Evolutionary conservation across 371 early-diverging fungal species (phyloP).

Genomic region (Mortierella sp.): DNA sequence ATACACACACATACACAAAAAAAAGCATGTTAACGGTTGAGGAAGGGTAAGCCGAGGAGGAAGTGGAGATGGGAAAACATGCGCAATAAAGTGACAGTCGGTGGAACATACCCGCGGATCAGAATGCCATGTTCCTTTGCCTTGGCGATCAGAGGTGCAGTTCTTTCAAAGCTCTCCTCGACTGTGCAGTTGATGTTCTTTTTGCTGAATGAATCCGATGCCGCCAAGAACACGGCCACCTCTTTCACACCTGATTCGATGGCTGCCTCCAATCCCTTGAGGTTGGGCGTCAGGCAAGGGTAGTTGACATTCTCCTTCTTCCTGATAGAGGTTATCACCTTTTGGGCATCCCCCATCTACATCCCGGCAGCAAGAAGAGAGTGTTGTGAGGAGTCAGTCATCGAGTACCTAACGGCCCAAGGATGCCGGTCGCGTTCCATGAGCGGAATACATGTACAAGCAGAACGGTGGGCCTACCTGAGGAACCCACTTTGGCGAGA

Average conservation of each 20-base stretch:
- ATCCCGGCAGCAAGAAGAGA: background rate
- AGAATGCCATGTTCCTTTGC: constrained; percentile 78
- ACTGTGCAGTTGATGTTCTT: constrained; percentile 96
- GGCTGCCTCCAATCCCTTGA: constrained; percentile 87
- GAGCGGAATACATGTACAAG: too few relatives aligned
- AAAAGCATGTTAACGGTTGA: background rate
- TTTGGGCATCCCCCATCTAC: constrained; percentile 86
- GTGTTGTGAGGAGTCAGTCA: too few relatives aligned
- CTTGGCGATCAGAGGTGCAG: constrained; percentile 72
- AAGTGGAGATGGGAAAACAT: too few relatives aligned
- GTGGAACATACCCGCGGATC: constrained; percentile 77
- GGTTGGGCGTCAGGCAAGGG: constrained; percentile 93
- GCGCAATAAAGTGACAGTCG: constrained; percentile 9
- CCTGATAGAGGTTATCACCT: constrained; percentile 78
- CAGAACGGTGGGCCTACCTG: too few relatives aligned
- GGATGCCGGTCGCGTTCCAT: too few relatives aligned
- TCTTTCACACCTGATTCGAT: constrained; percentile 82
- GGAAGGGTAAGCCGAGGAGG: too few relatives aligned
- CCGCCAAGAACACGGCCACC: constrained; percentile 94
- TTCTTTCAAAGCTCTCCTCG: constrained; percentile 81
- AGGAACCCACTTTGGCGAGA: constrained; percentile 98
- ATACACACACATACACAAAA: background rate
- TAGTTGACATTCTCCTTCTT: constrained; percentile 76
- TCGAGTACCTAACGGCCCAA: too few relatives aligned
- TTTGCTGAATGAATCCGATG: constrained; percentile 87